Percentiles rank a stretch among this genome's conserved stretches.
Evolutionary conservation across 768 basidiomycete genomes (phyloP).

Genomic region (Mycena filopes): DNA sequence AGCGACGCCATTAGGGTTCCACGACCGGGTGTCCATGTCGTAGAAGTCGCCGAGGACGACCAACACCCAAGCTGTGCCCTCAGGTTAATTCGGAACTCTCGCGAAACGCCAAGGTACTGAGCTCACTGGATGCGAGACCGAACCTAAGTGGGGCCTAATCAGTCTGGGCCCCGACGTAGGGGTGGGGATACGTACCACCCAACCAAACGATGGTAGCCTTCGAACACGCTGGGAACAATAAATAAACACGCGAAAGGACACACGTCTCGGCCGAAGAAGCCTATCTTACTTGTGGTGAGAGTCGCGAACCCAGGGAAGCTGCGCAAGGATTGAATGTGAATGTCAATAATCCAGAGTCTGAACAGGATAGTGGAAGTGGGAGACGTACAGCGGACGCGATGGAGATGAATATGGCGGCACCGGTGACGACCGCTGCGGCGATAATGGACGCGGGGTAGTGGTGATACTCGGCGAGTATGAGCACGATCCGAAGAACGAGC

Average conservation of each 20-base stretch:
- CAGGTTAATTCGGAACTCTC: no score
- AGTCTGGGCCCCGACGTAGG: neutral
- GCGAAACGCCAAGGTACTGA: no score
- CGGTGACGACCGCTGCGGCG: slow-evolving; percentile 69
- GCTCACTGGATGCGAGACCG: slow-evolving; percentile 64
- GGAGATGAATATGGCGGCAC: slow-evolving; percentile 66
- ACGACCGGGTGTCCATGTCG: slow-evolving; percentile 62
- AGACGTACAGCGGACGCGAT: slow-evolving; percentile 62
- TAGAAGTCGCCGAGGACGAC: slow-evolving; percentile 77
- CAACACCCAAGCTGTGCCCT: slow-evolving; percentile 67
- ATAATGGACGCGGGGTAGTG: slow-evolving; percentile 66
- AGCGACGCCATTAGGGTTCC: slow-evolving; percentile 66
- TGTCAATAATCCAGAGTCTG: neutral
- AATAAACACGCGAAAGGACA: neutral
- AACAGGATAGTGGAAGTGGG: no score
- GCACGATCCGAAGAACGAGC: slow-evolving; percentile 71
- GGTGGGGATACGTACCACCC: slow-evolving; percentile 69
- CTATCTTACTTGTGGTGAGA: slow-evolving; percentile 86
- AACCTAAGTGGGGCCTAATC: slow-evolving; percentile 45
- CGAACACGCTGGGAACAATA: slow-evolving; percentile 66
- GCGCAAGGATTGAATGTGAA: neutral
- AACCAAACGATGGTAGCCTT: slow-evolving; percentile 84
- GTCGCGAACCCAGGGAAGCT: slow-evolving; percentile 82
- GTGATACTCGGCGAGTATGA: slow-evolving; percentile 61
- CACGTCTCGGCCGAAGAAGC: no score